Conservation (phyloP, 225 moss, liverwort and hornwort genomes). For the Polytrichum formosum region DNA sequence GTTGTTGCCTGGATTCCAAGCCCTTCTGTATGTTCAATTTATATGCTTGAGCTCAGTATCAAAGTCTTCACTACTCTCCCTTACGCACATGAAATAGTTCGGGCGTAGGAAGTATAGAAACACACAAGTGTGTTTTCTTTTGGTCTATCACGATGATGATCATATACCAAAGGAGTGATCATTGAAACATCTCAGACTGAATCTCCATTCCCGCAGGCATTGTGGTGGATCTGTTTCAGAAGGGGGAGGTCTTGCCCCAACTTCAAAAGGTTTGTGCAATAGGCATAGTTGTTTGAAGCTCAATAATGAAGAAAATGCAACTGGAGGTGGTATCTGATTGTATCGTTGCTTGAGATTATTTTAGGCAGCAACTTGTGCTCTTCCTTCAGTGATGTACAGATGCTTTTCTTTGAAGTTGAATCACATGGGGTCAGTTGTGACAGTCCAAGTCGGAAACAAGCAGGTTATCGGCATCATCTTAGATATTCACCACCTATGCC, state of each 20-base stretch:
- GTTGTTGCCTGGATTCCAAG: no score
- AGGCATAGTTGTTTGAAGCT: not conserved
- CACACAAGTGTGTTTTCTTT: no score
- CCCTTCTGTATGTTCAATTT: no score
- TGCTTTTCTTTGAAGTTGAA: no score
- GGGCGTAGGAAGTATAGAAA: no score
- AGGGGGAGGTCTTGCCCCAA: slow-evolving; percentile 54
- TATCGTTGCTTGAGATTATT: not conserved
- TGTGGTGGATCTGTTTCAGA: slow-evolving; percentile 67
- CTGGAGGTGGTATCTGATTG: not conserved
- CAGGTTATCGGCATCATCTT: not conserved
- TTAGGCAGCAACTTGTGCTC: not conserved
- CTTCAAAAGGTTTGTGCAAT: slow-evolving; percentile 54
- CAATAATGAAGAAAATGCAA: not conserved
- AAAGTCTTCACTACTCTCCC: no score
- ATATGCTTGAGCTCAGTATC: no score
- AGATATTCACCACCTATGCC: slow-evolving; percentile 11
- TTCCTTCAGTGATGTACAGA: not conserved
- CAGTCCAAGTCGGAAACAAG: not conserved
- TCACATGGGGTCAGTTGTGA: not conserved
- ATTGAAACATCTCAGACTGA: no score
- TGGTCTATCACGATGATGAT: no score
- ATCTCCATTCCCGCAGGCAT: slow-evolving; percentile 41
- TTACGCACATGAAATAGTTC: no score
- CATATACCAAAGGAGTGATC: no score